Conservation (phyloP, 306 rosid genomes). For the Parietaria judaica region DNA sequence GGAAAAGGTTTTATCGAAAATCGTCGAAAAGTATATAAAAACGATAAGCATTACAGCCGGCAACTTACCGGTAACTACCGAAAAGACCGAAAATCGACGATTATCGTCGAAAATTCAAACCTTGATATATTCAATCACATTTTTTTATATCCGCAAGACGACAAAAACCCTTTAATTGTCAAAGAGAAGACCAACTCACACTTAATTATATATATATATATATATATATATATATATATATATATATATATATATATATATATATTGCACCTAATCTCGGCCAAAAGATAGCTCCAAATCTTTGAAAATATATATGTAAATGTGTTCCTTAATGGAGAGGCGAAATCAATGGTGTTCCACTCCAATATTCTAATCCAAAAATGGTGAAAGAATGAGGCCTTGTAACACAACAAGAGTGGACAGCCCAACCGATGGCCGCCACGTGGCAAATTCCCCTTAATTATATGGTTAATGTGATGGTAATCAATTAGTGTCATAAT, state of each 20-base stretch:
- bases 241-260: neutral
- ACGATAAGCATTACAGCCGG: too few species aligned
- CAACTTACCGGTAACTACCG: too few species aligned
- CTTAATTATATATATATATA: constrained; percentile 15
- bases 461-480: constrained; percentile 15
- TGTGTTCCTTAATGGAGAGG: constrained; percentile 50
- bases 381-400: constrained; percentile 56
- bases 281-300: constrained; percentile 35
- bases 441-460: constrained; percentile 21
- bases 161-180: constrained; percentile 27
- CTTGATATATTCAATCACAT: neutral
- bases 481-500: constrained; percentile 32
- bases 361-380: constrained; percentile 27
- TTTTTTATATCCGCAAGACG: constrained; percentile 8
- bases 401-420: constrained; percentile 52
- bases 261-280: constrained; percentile 34
- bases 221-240: too few species aligned
- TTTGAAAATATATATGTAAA: constrained; percentile 5
- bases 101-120: too few species aligned
- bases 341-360: constrained; percentile 33
- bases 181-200: constrained; percentile 25
- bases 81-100: too few species aligned
- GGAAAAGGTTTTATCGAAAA: too few species aligned
- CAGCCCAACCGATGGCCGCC: constrained; percentile 47
- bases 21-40: too few species aligned